Conservation (phyloP, 768 basidiomycete genomes). For the Calocera viscosa region DNA sequence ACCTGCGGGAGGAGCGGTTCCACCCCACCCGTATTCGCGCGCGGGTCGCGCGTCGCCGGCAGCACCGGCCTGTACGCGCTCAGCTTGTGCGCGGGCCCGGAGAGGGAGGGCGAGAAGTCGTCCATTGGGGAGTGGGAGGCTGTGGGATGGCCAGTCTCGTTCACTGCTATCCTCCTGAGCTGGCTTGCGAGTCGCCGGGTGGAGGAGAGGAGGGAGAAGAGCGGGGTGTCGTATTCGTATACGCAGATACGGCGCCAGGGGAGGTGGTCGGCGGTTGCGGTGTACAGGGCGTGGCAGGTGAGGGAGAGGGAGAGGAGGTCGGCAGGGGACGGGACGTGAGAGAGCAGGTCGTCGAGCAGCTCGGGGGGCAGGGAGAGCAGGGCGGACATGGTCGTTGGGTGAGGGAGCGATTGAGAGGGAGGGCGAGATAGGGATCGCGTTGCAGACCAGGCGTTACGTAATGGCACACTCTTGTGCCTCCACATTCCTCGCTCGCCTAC, state of each 20-base stretch:
- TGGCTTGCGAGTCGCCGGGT: background rate
- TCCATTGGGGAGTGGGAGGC: background rate
- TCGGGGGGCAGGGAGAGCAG: background rate
- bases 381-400: background rate
- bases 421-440: background rate
- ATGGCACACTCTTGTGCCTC: background rate
- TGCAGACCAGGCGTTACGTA: background rate
- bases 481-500: too few species aligned
- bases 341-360: background rate
- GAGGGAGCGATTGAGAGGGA: background rate
- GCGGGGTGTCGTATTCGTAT: background rate
- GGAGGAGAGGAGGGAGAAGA: background rate
- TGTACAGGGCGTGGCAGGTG: background rate
- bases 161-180: background rate
- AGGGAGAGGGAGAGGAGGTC: background rate
- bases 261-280: background rate
- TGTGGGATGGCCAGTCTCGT: background rate
- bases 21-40: background rate
- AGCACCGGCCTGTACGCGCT: background rate
- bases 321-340: background rate
- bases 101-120: background rate
- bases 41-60: background rate
- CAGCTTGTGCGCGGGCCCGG: background rate
- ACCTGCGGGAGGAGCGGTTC: background rate
- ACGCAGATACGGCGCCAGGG: background rate